Percentiles rank a stretch among this genome's conserved stretches.
Conservation (phyloP, 73 alveolate species). For the Paramecium sonneborni region DNA sequence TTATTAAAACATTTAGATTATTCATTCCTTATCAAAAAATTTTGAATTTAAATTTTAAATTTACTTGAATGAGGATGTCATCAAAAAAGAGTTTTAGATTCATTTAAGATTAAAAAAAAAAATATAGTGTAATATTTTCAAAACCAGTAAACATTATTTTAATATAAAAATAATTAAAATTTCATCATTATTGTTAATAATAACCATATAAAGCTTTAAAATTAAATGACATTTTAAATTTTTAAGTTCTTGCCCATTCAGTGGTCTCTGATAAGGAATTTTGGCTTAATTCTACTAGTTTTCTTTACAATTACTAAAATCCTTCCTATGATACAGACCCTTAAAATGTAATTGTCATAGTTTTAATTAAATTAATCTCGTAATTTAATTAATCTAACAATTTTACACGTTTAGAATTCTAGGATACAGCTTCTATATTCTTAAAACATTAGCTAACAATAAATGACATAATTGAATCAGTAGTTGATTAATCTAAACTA, state of each 20-base stretch:
- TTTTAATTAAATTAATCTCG: neutral
- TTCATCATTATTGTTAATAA: neutral
- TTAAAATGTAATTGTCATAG: neutral
- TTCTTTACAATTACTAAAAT: neutral
- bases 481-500: neutral
- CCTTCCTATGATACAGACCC: neutral
- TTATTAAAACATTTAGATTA: no score
- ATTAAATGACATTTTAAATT: slow-evolving; percentile 31
- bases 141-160: neutral
- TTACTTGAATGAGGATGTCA: no score
- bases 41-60: no score
- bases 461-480: neutral
- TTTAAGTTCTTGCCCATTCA: neutral
- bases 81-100: no score
- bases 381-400: neutral
- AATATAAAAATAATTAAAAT: neutral
- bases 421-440: neutral
- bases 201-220: slow-evolving; percentile 44
- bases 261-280: neutral
- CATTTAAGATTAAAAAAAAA: no score
- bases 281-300: neutral
- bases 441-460: neutral
- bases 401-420: neutral
- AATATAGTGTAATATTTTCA: no score
- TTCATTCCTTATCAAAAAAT: no score